Base-by-base conservation (phyloP, 2,329 filamentous ascomycete genomes). In the Myriosclerotinia scirpicola region DNA sequence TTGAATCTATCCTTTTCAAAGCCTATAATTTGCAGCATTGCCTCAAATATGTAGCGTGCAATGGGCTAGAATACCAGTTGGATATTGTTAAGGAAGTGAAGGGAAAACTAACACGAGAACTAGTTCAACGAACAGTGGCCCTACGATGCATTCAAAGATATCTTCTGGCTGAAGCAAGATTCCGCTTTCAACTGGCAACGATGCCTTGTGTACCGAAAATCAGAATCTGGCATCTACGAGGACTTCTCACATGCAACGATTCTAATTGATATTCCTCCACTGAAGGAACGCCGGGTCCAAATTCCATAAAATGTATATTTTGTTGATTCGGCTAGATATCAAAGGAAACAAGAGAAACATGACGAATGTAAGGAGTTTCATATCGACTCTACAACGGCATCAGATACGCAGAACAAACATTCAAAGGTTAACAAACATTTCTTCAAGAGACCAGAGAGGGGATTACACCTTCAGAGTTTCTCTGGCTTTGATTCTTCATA, bases 221-320 rank as follows among this genome's bases (percentile, higher is more conserved):
- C 60, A 3, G 59, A 66, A 11, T 26, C 59, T 3, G 50, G 55
- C 3, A 15, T 71, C n/a, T 64, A 67, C 52, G 71, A 69, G 67
- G 48, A 67, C 12, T 73, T 71, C 54, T 69, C 65, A 0, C 63
- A 68, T 50, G 69, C 66, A 34, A 66, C 56, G 9, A 70, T 72
- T 9, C 63, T 70, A 15, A 64, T 69, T 15, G 61, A 69, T 7
- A 68, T 69, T 14, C 69, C 64, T 1, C 44, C 59, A 1, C 38
- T 34, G 20, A 34, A 58, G 20, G 54, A 66, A 38, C 61, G 64
- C 5, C 40, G 14, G 9, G 12, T 60, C 2, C 34, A 48, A 5
- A 40, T 42, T 12, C n/a, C 34, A 30, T 40, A 46, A 6, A 8
- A 12, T 36, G 30, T 40, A 6, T 34, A 54, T 30, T 22, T 5